Evolutionary conservation across 1,284 basidiomycete genomes (phyloP).

Genomic region (Porogramme epimiltina): DNA sequence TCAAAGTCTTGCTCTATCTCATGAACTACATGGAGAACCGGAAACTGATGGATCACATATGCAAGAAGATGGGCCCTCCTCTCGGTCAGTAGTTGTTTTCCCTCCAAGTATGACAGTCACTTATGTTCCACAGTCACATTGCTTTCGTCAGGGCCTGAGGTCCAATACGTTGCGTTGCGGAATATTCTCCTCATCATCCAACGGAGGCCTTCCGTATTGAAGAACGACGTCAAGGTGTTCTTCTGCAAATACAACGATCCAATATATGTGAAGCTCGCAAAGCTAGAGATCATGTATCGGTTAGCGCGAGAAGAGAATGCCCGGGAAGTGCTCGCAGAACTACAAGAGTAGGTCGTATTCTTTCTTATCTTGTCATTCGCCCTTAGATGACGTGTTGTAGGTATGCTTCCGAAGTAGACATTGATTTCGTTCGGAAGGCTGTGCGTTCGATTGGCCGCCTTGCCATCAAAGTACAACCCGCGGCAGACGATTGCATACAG

Average conservation of each 20-base stretch:
- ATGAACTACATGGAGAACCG: conserved; percentile 99
- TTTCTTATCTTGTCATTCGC: not conserved
- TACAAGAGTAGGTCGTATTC: conserved; percentile 90
- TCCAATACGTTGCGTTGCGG: conserved; percentile 96
- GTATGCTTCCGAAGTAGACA: conserved; percentile 97
- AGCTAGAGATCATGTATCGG: conserved; percentile 98
- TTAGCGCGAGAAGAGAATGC: conserved; percentile 91
- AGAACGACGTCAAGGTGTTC: conserved; percentile 98
- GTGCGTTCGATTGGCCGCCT: conserved; percentile 95
- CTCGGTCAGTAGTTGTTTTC: conserved; percentile 58
- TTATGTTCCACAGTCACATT: conserved; percentile 69
- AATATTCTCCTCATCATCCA: conserved; percentile 98
- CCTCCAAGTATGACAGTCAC: not conserved
- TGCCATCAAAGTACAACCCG: conserved; percentile 94
- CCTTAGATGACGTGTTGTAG: conserved; percentile 41
- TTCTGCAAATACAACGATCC: conserved; percentile 99
- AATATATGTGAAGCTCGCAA: conserved; percentile 97
- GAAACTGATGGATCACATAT: conserved; percentile 84
- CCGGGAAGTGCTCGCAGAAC: conserved; percentile 88
- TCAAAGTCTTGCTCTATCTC: conserved; percentile 94
- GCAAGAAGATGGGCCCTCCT: conserved; percentile 97
- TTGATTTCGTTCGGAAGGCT: conserved; percentile 97
- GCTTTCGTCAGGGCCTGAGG: conserved; percentile 94
- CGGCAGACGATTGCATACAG: conserved; percentile 89
- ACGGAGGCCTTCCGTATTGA: conserved; percentile 87